phyloP scores from a whole-genome alignment of 164 flowering plant genomes.

The Annona squamosa region DNA sequence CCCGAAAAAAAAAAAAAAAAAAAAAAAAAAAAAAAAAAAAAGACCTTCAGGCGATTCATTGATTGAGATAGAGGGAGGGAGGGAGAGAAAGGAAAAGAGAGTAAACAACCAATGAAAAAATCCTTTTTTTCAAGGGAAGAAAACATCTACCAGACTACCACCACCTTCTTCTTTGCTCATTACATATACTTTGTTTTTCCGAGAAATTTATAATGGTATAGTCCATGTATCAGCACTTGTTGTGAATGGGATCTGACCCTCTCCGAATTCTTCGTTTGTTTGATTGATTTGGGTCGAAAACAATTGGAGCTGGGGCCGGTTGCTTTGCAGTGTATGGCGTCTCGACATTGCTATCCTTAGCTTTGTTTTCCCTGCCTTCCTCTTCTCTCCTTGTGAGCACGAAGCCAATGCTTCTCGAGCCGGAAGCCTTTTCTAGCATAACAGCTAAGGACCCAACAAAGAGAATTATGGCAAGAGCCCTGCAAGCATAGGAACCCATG shows the following conservation, averaged over 20 bases:
- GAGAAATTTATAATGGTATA: neutral
- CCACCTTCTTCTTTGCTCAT: neutral
- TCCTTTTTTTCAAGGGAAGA: too few species aligned
- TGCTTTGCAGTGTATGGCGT: constrained; percentile 22
- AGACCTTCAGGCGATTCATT: constrained; percentile 12
- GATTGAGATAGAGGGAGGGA: too few species aligned
- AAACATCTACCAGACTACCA: neutral
- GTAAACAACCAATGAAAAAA: too few species aligned
- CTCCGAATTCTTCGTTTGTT: constrained; percentile 53
- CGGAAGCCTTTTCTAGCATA: constrained; percentile 38
- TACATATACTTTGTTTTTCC: too few species aligned
- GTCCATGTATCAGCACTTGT: constrained; percentile 36
- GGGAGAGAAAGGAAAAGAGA: too few species aligned
- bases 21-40: constrained; percentile 20
- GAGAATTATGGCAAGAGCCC: constrained; percentile 30
- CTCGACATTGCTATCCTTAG: constrained; percentile 9
- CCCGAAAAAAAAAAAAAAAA: constrained; percentile 18
- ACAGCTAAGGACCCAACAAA: constrained; percentile 37
- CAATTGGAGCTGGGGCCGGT: constrained; percentile 41
- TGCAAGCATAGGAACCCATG: constrained; percentile 39
- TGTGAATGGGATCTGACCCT: constrained; percentile 83
- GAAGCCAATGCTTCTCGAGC: constrained; percentile 41
- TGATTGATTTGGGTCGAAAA: constrained; percentile 46
- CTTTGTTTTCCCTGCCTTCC: neutral
- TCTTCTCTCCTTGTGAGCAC: constrained; percentile 28